Conservation (phyloP, 495 filamentous ascomycete species). For the Xylaria palmicola region DNA sequence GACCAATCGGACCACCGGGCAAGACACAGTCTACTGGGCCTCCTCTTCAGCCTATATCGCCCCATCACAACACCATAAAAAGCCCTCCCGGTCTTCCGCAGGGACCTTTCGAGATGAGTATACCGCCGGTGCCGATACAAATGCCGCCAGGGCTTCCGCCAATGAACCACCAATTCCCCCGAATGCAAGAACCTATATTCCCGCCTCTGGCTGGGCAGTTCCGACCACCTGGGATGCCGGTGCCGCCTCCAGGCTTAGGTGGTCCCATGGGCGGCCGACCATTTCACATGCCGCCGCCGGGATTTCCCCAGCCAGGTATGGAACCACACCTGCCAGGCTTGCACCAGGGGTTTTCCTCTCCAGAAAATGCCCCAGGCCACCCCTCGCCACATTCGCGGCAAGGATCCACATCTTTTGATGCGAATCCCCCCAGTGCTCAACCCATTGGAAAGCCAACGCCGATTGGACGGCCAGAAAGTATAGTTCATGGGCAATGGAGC, state of each 20-base stretch:
- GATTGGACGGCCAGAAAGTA: slow-evolving; percentile 84
- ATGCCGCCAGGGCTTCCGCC: slow-evolving; percentile 60
- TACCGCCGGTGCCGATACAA: slow-evolving; percentile 43
- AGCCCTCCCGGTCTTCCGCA: slow-evolving; percentile 47
- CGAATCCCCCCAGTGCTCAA: slow-evolving; percentile 45
- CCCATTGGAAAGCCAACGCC: slow-evolving; percentile 79
- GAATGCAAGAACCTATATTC: slow-evolving; percentile 57
- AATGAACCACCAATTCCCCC: slow-evolving; percentile 43
- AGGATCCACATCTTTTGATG: slow-evolving; percentile 42
- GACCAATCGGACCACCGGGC: slow-evolving; percentile 49
- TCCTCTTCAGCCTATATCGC: slow-evolving; percentile 36
- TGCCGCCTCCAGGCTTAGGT: slow-evolving; percentile 58
- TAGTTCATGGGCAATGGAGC: slow-evolving; percentile 44
- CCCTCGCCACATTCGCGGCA: slow-evolving; percentile 45
- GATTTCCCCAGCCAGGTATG: slow-evolving; percentile 47
- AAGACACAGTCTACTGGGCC: slow-evolving; percentile 37
- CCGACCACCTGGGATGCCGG: slow-evolving; percentile 57
- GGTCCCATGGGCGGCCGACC: slow-evolving; percentile 62
- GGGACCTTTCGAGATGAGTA: slow-evolving; percentile 35
- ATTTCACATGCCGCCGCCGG: slow-evolving; percentile 62
- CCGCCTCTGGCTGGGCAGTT: slow-evolving; percentile 51
- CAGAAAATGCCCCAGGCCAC: slow-evolving; percentile 35
- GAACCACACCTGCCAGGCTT: slow-evolving; percentile 41
- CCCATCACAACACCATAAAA: slow-evolving; percentile 39
- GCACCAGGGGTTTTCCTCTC: slow-evolving; percentile 32